Conservation (phyloP, 257 asterid genomes). For the Nemophila menziesii region DNA sequence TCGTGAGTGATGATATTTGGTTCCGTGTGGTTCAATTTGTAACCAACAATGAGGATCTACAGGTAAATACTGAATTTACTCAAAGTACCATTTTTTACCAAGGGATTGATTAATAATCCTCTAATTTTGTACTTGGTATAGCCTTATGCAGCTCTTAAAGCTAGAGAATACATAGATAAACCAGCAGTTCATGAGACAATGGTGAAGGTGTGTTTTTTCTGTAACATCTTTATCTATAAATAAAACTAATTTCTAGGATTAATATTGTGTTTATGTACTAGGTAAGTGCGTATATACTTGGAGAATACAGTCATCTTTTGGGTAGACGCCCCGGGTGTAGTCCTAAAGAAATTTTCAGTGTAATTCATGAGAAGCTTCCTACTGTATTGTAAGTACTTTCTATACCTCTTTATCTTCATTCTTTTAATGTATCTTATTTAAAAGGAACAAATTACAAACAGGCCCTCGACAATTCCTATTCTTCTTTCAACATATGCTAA, state of each 20-base stretch:
- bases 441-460: constrained; percentile 26
- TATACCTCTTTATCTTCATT: constrained; percentile 8
- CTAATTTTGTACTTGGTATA: constrained; percentile 18
- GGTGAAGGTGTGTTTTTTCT: constrained; percentile 60
- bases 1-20: constrained; percentile 97
- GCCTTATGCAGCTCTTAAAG: constrained; percentile 91
- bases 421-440: constrained; percentile 5
- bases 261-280: constrained; percentile 18
- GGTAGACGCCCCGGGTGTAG: constrained; percentile 86
- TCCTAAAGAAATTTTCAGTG: constrained; percentile 70
- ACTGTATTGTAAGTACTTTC: constrained; percentile 74
- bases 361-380: constrained; percentile 89
- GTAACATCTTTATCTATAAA: neutral
- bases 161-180: constrained; percentile 85
- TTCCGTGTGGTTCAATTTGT: constrained; percentile 96
- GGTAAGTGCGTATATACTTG: constrained; percentile 94
- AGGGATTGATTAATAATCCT: neutral
- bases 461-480: constrained; percentile 80
- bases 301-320: constrained; percentile 91
- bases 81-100: neutral
- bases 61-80: constrained; percentile 38
- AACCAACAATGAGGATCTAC: constrained; percentile 87
- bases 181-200: constrained; percentile 93
- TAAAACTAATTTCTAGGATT: neutral
- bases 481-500: constrained; percentile 88